Evolutionary conservation across 169 alveolate species (phyloP).

Genomic region (Cryptosporidium andersoni): DNA sequence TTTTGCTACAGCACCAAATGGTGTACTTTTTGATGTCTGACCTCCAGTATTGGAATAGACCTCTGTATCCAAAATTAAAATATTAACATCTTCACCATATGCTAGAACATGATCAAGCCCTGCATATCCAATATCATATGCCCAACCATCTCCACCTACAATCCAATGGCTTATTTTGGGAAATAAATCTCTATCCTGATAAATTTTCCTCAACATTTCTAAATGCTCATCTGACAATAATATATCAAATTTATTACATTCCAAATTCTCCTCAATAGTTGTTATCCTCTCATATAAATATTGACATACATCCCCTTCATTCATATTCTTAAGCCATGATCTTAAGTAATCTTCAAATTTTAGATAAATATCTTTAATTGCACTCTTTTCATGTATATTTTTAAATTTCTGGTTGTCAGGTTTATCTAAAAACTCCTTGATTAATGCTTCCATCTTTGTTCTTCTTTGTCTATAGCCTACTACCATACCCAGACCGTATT

Average conservation of each 20-base stretch:
- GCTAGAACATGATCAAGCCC: slow-evolving; percentile 77
- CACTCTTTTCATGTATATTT: neutral
- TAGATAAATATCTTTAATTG: neutral
- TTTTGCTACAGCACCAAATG: slow-evolving; percentile 78
- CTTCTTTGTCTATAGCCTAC: slow-evolving; percentile 58
- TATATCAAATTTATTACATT: slow-evolving; percentile 15
- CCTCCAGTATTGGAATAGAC: slow-evolving; percentile 79
- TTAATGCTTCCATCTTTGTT: slow-evolving; percentile 34
- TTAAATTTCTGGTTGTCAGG: neutral
- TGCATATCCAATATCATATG: slow-evolving; percentile 79
- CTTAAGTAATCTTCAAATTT: slow-evolving; percentile 43
- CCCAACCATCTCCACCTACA: slow-evolving; percentile 81
- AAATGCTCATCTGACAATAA: slow-evolving; percentile 1
- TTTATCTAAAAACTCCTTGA: slow-evolving; percentile 18
- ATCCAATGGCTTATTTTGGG: slow-evolving; percentile 75
- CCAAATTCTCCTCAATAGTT: slow-evolving; percentile 53
- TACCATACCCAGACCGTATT: slow-evolving; percentile 79
- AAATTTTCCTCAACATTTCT: neutral
- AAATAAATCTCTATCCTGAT: slow-evolving; percentile 61
- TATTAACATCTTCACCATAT: slow-evolving; percentile 73
- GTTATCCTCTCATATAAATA: slow-evolving; percentile 46
- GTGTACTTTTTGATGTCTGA: slow-evolving; percentile 77
- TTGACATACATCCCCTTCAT: slow-evolving; percentile 66
- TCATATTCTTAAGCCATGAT: slow-evolving; percentile 67
- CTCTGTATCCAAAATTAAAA: slow-evolving; percentile 78